phyloP scores from a whole-genome alignment of 768 basidiomycete genomes.

The Rhizopogon sp. region DNA sequence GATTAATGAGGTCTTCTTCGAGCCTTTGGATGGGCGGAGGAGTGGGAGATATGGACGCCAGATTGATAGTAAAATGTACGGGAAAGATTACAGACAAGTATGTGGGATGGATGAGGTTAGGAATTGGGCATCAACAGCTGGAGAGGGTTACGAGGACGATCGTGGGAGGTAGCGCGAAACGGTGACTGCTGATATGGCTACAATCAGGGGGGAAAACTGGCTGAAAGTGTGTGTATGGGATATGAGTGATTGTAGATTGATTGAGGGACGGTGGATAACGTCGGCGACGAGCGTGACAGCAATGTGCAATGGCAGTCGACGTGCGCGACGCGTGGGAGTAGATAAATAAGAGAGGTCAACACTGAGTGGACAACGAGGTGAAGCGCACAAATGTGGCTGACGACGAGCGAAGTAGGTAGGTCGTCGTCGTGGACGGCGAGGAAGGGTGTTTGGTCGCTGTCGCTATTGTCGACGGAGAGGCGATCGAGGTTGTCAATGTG shows the following conservation, averaged over 20 bases:
- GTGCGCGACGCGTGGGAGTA: slow-evolving; percentile 38
- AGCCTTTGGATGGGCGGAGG: slow-evolving; percentile 28
- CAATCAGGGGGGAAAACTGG: slow-evolving; percentile 26
- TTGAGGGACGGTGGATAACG: slow-evolving; percentile 23
- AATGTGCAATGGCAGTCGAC: slow-evolving; percentile 15
- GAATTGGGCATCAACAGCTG: slow-evolving; percentile 41
- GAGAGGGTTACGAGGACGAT: slow-evolving; percentile 24
- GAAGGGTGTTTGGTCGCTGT: slow-evolving; percentile 37
- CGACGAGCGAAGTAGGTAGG: slow-evolving; percentile 13
- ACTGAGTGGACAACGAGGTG: slow-evolving; percentile 16
- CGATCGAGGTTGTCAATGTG: slow-evolving; percentile 41
- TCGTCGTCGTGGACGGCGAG: slow-evolving; percentile 34
- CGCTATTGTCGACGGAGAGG: slow-evolving; percentile 36
- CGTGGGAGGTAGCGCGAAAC: slow-evolving; percentile 30
- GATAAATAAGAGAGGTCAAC: slow-evolving; percentile 29
- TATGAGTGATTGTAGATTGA: slow-evolving; percentile 24
- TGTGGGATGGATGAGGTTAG: slow-evolving; percentile 19
- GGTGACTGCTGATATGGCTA: slow-evolving; percentile 38
- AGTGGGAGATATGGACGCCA: slow-evolving; percentile 39
- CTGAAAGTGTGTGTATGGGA: slow-evolving; percentile 16
- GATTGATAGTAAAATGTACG: slow-evolving; percentile 29
- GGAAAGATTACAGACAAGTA: slow-evolving; percentile 26
- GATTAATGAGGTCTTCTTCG: slow-evolving; percentile 79
- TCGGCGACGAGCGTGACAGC: slow-evolving; percentile 15
- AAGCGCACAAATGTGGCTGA: slow-evolving; percentile 16